phyloP scores from a whole-genome alignment of 2,329 filamentous ascomycete genomes.

The Dactylellina cionopaga region DNA sequence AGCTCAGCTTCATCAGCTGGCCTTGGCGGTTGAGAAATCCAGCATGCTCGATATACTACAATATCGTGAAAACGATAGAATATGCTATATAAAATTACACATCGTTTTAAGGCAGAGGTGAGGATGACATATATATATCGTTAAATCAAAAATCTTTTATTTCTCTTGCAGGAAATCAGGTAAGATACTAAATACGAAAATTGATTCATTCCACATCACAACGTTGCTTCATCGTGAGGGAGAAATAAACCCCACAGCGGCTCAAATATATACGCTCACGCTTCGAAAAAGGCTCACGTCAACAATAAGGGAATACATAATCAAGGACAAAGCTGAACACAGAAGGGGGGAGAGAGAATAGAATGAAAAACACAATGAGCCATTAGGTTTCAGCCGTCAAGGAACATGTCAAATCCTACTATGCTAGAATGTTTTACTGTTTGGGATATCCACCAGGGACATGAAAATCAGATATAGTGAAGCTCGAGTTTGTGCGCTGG shows the following conservation, averaged over 20 bases:
- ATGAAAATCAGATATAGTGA: slow-evolving; percentile 72
- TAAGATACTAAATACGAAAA: neutral
- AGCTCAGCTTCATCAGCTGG: neutral
- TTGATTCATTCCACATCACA: slow-evolving; percentile 6
- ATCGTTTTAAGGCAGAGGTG: no score
- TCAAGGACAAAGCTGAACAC: neutral
- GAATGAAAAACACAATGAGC: slow-evolving; percentile 38
- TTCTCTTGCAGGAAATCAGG: no score
- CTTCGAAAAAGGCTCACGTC: neutral
- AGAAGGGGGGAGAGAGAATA: slow-evolving; percentile 52
- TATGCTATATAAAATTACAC: no score
- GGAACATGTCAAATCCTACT: neutral
- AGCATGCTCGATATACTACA: no score
- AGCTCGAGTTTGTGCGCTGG: slow-evolving; percentile 57
- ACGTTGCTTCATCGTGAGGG: neutral
- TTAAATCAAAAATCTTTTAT: no score
- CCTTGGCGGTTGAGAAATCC: no score
- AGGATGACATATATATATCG: no score
- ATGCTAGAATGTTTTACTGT: slow-evolving; percentile 53
- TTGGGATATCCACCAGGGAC: slow-evolving; percentile 75
- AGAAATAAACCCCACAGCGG: neutral
- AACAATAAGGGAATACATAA: neutral
- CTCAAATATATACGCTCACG: neutral
- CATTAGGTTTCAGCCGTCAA: neutral
- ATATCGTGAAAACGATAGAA: no score